These are phyloP conservation scores for Auxenochlorella pyrenoidosa DNA, from an alignment of 139 green algal genomes.

Conservation along the genomic window DNA sequence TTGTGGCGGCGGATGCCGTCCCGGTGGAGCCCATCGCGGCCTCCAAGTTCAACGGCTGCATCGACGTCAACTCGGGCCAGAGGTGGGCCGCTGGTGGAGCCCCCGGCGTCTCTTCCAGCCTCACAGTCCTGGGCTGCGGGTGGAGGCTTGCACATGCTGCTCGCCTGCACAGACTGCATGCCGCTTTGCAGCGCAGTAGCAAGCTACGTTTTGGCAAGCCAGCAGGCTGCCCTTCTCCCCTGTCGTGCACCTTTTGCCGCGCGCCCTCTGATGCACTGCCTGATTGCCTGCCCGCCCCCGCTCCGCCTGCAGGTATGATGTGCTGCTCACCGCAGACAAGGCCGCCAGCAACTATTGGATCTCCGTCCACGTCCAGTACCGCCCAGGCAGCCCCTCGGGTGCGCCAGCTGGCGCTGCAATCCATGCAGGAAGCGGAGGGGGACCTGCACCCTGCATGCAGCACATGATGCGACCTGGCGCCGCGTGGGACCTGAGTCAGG, in stretches of 20 bases:
- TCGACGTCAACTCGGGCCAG: slow-evolving; percentile 77
- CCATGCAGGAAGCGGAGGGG: no score
- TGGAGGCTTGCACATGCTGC: no score
- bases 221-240: no score
- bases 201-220: no score
- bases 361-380: not conserved
- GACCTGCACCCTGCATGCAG: no score
- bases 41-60: slow-evolving; percentile 31
- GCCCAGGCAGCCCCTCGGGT: slow-evolving; percentile 12
- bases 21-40: slow-evolving; percentile 47
- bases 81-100: slow-evolving; percentile 38
- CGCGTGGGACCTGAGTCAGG: no score
- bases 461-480: no score
- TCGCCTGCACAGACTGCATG: no score
- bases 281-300: no score
- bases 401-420: not conserved
- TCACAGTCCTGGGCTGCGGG: not conserved
- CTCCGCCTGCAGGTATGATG: not conserved
- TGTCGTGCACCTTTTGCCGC: no score
- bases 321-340: slow-evolving; percentile 8
- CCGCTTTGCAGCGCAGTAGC: no score
- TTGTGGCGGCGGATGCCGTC: slow-evolving; percentile 62
- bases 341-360: not conserved
- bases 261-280: no score
- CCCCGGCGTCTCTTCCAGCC: not conserved